Percentiles rank a stretch among this genome's conserved stretches.
phyloP scores from a whole-genome alignment of 768 basidiomycete genomes.

The Kwoniella dejecticola region DNA sequence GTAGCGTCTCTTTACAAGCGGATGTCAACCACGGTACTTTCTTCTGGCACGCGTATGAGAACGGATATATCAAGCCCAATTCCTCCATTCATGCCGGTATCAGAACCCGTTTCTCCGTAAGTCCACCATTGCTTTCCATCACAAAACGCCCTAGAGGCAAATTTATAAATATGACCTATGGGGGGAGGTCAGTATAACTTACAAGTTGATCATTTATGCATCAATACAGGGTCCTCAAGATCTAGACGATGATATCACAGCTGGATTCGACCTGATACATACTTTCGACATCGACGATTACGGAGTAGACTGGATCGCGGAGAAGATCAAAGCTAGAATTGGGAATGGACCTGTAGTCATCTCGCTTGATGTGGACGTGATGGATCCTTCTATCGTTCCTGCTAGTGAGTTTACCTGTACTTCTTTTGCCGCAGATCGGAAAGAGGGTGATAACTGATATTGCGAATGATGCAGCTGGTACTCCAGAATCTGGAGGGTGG shows the following conservation, averaged over 20 bases:
- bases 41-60: conserved; percentile 76
- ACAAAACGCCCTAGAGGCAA: neutral
- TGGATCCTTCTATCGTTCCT: conserved; percentile 48
- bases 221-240: conserved; percentile 66
- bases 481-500: conserved; percentile 48
- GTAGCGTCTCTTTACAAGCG: conserved; percentile 61
- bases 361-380: conserved; percentile 51
- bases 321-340: conserved; percentile 70
- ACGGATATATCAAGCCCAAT: conserved; percentile 69
- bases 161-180: too few species aligned
- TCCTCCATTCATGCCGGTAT: conserved; percentile 82
- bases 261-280: conserved; percentile 77
- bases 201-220: too few species aligned
- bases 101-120: conserved; percentile 69
- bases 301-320: conserved; percentile 70
- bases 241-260: conserved; percentile 68
- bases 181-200: too few species aligned
- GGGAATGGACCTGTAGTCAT: conserved; percentile 77
- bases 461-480: conserved; percentile 29
- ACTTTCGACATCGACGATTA: conserved; percentile 81
- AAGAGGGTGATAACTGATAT: neutral
- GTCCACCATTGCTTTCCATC: conserved; percentile 26
- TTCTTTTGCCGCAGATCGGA: neutral
- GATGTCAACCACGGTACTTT: conserved; percentile 79
- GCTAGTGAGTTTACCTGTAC: conserved; percentile 38